Conservation (phyloP, 2,329 filamentous ascomycete genomes). For the Beauveria varroae region DNA sequence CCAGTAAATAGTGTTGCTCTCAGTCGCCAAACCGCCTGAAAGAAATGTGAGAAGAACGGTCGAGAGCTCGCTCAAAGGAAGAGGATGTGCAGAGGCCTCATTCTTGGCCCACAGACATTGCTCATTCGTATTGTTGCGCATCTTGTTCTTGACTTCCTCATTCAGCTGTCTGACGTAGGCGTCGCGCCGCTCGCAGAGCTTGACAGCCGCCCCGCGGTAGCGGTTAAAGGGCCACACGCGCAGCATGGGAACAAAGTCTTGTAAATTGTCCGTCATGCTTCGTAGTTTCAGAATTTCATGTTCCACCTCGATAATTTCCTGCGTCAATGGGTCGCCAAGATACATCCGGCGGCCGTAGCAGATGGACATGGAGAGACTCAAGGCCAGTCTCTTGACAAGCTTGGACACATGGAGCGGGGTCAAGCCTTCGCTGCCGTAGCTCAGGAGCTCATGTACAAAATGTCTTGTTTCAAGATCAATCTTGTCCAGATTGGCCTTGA, state of each 20-base stretch:
- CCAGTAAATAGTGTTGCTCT: slow-evolving; percentile 4
- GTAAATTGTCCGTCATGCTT: slow-evolving; percentile 6
- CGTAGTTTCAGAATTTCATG: slow-evolving; percentile 2
- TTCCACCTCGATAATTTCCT: slow-evolving; percentile 4
- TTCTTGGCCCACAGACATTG: not conserved
- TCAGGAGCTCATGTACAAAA: not conserved
- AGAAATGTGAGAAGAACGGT: slow-evolving; percentile 2
- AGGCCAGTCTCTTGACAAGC: not conserved
- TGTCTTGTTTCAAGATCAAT: slow-evolving; percentile 2
- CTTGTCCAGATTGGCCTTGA: slow-evolving; percentile 2
- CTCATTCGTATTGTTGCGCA: not conserved
- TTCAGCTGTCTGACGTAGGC: not conserved
- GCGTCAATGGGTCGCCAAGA: not conserved
- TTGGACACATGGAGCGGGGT: not conserved
- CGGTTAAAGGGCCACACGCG: not conserved
- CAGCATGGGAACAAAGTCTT: slow-evolving; percentile 3
- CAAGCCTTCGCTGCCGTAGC: not conserved
- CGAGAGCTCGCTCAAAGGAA: not conserved
- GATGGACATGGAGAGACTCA: slow-evolving; percentile 3
- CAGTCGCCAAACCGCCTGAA: not conserved
- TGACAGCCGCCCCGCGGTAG: not conserved
- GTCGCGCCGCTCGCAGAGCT: slow-evolving; percentile 4
- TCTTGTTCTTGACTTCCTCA: not conserved
- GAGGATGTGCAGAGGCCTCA: not conserved
- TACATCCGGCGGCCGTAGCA: slow-evolving; percentile 8